Conservation (phyloP, 2,329 filamentous ascomycete genomes). For the Cylindrodendrum hubeiense region DNA sequence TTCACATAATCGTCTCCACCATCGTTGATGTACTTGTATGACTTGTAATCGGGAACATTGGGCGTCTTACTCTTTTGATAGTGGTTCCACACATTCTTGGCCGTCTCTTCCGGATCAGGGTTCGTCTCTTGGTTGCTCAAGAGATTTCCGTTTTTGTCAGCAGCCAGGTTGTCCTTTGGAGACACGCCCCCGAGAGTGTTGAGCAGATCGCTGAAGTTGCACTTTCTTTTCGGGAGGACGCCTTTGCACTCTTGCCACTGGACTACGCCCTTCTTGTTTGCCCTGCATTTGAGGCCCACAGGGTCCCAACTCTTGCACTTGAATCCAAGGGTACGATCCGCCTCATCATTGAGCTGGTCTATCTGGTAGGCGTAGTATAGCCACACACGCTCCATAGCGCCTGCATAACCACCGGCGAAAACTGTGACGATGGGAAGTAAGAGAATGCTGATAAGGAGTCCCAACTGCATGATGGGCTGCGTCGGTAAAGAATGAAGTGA, state of each 20-base stretch:
- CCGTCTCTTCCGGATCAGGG: constrained; percentile 4
- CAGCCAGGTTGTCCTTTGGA: background rate
- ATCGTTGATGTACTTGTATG: constrained; percentile 1
- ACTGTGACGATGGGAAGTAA: constrained; percentile 16
- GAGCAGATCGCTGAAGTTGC: constrained; percentile 10
- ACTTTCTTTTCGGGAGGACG: background rate
- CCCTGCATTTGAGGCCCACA: background rate
- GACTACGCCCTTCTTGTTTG: background rate
- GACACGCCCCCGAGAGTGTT: background rate
- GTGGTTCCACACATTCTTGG: background rate
- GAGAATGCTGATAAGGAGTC: constrained; percentile 2
- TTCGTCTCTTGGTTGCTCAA: background rate
- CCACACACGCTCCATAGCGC: constrained; percentile 15
- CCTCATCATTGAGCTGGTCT: constrained; percentile 18
- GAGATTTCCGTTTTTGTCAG: constrained; percentile 1
- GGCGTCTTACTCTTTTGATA: background rate
- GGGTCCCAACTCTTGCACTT: constrained; percentile 9
- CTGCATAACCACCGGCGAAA: constrained; percentile 19
- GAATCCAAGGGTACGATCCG: constrained; percentile 6
- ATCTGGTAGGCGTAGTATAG: constrained; percentile 27
- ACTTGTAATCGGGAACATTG: constrained; percentile 4
- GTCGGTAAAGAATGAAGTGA: constrained; percentile 3
- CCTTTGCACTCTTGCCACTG: background rate
- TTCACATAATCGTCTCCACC: background rate
- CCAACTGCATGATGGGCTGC: background rate